Evolutionary conservation across 2,329 filamentous ascomycete species (phyloP).

Genomic region (Monilinia fructicola): DNA sequence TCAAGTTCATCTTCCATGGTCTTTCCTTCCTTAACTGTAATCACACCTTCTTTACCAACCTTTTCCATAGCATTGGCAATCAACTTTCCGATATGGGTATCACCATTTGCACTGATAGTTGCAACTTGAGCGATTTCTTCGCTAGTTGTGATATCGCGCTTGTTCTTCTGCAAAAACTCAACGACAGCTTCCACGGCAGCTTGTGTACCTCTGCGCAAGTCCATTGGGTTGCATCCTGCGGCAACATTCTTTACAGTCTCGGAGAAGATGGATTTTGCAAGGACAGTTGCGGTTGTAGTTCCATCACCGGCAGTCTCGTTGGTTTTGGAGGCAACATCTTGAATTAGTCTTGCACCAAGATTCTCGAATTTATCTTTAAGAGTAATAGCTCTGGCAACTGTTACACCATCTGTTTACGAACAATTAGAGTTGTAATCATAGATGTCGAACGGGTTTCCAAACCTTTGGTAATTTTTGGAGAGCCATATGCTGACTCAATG

Average conservation of each 20-base stretch:
- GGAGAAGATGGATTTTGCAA: constrained; percentile 97
- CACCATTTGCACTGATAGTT: constrained; percentile 96
- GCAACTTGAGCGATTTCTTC: constrained; percentile 97
- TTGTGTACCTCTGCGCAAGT: constrained; percentile 94
- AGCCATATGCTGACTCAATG: constrained; percentile 98
- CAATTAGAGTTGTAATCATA: background rate
- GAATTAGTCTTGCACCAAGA: constrained; percentile 91
- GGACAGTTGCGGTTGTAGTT: constrained; percentile 95
- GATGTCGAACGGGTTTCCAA: constrained; percentile 39
- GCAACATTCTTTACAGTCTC: constrained; percentile 99
- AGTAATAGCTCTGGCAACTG: constrained; percentile 82
- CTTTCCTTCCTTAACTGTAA: constrained; percentile 99
- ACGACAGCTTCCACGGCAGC: constrained; percentile 93
- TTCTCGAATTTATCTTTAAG: constrained; percentile 99
- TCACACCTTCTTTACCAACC: constrained; percentile 99
- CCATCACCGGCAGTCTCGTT: constrained; percentile 99
- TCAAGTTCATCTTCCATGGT: constrained; percentile 96
- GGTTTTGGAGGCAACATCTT: constrained; percentile 98
- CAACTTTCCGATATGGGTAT: constrained; percentile 89
- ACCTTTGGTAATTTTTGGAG: constrained; percentile 99
- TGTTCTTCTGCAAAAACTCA: constrained; percentile 91
- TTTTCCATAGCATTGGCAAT: constrained; percentile 99
- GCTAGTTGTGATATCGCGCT: constrained; percentile 96
- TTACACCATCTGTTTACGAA: constrained; percentile 69
- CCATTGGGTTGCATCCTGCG: constrained; percentile 99